Percentiles rank a stretch among this genome's conserved stretches.
Conservation (phyloP, 2,329 filamentous ascomycete species). For the Mycosphaerella sp. region DNA sequence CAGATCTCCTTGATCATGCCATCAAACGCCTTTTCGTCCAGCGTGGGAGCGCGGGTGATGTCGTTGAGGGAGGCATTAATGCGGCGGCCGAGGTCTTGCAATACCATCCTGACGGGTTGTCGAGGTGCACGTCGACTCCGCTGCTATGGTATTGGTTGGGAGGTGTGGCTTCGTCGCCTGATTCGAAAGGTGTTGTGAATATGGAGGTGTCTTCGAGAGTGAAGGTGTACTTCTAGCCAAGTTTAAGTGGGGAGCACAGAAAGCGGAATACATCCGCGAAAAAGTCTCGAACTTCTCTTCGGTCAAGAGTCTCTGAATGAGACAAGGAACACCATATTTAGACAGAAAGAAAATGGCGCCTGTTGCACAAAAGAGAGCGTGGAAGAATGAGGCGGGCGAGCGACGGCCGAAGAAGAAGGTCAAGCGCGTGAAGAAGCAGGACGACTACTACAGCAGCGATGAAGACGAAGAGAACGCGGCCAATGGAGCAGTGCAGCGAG, state of each 20-base stretch:
- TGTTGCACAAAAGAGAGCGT: conserved; percentile 32
- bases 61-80: conserved; percentile 96
- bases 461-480: conserved; percentile 46
- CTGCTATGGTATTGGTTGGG: conserved; percentile 5
- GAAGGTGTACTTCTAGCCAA: too few species aligned
- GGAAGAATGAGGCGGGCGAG: conserved; percentile 54
- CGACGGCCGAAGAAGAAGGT: conserved; percentile 48
- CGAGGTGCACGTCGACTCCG: not conserved
- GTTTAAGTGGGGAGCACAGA: too few species aligned
- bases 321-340: not conserved
- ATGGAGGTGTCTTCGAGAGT: too few species aligned
- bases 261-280: too few species aligned
- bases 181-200: too few species aligned
- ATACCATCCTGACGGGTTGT: conserved; percentile 63
- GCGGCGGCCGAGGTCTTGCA: conserved; percentile 96
- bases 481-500: conserved; percentile 9
- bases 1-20: conserved; percentile 98
- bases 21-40: conserved; percentile 99
- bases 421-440: conserved; percentile 57
- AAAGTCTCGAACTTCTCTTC: not conserved
- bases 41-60: conserved; percentile 82
- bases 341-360: conserved; percentile 21
- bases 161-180: conserved; percentile 6
- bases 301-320: not conserved
- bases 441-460: conserved; percentile 58